Evolutionary conservation across 192 early-diverging fungal species (phyloP).

Genomic region (Gaertneriomyces semiglobifer): DNA sequence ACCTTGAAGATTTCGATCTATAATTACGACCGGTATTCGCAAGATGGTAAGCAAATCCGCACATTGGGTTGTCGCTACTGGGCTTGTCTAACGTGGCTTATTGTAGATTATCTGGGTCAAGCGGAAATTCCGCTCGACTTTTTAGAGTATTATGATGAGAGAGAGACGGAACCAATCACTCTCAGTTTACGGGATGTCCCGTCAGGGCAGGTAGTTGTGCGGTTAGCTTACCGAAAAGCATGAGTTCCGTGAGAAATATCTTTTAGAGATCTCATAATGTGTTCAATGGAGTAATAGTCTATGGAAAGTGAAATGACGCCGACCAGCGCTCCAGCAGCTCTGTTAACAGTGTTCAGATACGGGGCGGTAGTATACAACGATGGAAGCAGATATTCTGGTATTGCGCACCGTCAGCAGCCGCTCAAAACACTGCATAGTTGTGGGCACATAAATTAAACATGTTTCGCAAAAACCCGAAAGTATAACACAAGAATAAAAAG

Average conservation of each 20-base stretch:
- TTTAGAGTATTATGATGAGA: conserved; percentile 45
- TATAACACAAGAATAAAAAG: too few species aligned
- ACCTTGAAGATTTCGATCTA: conserved; percentile 34
- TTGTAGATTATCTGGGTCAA: conserved; percentile 38
- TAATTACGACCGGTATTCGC: conserved; percentile 44
- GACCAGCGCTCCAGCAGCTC: too few species aligned
- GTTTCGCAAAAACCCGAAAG: too few species aligned
- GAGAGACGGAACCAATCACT: conserved; percentile 40
- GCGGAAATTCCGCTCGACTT: conserved; percentile 40
- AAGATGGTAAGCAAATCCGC: conserved; percentile 32
- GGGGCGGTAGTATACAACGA: too few species aligned
- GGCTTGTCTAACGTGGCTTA: neutral
- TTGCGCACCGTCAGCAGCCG: too few species aligned
- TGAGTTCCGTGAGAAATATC: neutral
- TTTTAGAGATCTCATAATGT: too few species aligned
- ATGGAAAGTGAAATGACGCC: too few species aligned
- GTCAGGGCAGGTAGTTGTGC: conserved; percentile 9
- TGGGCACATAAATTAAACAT: too few species aligned
- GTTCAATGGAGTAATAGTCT: too few species aligned
- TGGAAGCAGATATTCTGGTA: too few species aligned
- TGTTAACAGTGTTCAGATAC: too few species aligned
- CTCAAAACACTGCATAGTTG: too few species aligned
- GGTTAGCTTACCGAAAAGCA: conserved; percentile 15
- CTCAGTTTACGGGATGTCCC: conserved; percentile 26
- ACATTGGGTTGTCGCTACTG: neutral